These are phyloP conservation scores for Syzygium grande DNA, from an alignment of 345 rosid species.

Conservation along the genomic window DNA sequence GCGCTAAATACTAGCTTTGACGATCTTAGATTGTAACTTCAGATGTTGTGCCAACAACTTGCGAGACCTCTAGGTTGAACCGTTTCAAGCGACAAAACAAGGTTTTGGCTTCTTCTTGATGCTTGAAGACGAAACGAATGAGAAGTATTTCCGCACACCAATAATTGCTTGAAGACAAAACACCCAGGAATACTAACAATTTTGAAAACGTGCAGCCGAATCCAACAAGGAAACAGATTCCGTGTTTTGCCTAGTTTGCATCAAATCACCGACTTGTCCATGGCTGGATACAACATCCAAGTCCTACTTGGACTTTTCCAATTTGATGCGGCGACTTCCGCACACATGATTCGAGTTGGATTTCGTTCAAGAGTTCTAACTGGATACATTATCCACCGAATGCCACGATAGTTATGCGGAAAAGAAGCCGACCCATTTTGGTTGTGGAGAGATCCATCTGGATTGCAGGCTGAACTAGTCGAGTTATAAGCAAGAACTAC, in stretches of 20 bases:
- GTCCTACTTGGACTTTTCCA: no score
- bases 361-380: no score
- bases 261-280: not conserved
- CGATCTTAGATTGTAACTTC: not conserved
- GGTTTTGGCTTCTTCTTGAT: not conserved
- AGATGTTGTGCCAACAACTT: not conserved
- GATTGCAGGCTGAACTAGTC: no score
- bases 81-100: not conserved
- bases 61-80: not conserved
- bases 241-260: not conserved
- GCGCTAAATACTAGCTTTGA: not conserved
- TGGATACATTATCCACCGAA: no score
- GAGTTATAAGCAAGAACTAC: no score
- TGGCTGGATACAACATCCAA: not conserved
- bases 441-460: no score
- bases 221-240: not conserved
- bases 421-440: no score
- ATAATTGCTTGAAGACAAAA: not conserved
- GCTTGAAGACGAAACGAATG: not conserved
- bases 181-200: not conserved
- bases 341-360: no score
- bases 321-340: no score
- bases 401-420: no score
- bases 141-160: not conserved
- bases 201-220: not conserved